These are phyloP conservation scores for Barbarea vulgaris DNA, from an alignment of 345 rosid genomes.

Conservation along the genomic window DNA sequence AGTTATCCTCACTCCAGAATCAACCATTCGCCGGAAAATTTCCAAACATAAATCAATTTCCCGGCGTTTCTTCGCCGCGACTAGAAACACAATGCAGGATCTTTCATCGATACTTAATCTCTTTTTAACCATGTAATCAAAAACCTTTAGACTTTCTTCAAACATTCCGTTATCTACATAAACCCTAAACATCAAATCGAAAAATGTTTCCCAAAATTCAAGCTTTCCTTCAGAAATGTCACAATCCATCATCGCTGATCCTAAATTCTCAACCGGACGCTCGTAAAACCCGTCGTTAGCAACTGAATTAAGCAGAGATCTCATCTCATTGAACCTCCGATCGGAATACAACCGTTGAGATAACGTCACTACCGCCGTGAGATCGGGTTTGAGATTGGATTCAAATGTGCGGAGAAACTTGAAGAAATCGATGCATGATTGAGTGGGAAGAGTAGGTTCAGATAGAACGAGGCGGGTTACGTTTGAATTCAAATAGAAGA, in stretches of 20 bases:
- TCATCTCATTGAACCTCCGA: slow-evolving; percentile 54
- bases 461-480: slow-evolving; percentile 56
- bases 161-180: slow-evolving; percentile 67
- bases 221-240: slow-evolving; percentile 37
- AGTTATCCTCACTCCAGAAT: slow-evolving; percentile 50
- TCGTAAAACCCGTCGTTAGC: slow-evolving; percentile 44
- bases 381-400: slow-evolving; percentile 50
- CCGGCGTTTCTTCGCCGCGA: slow-evolving; percentile 62
- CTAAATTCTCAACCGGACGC: slow-evolving; percentile 45
- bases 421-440: slow-evolving; percentile 58
- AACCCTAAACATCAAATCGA: slow-evolving; percentile 70
- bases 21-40: slow-evolving; percentile 60
- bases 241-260: slow-evolving; percentile 38
- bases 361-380: slow-evolving; percentile 51
- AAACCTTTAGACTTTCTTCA: slow-evolving; percentile 55
- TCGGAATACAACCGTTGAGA: slow-evolving; percentile 54
- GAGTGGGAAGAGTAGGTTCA: slow-evolving; percentile 52
- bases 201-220: slow-evolving; percentile 50
- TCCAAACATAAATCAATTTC: slow-evolving; percentile 52
- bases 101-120: slow-evolving; percentile 63
- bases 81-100: slow-evolving; percentile 72
- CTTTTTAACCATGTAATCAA: slow-evolving; percentile 55
- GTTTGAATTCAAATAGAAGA: slow-evolving; percentile 52
- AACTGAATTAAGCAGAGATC: slow-evolving; percentile 45
- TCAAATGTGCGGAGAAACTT: slow-evolving; percentile 49